phyloP scores from a whole-genome alignment of 768 basidiomycete species.

The Auriscalpium orientale region DNA sequence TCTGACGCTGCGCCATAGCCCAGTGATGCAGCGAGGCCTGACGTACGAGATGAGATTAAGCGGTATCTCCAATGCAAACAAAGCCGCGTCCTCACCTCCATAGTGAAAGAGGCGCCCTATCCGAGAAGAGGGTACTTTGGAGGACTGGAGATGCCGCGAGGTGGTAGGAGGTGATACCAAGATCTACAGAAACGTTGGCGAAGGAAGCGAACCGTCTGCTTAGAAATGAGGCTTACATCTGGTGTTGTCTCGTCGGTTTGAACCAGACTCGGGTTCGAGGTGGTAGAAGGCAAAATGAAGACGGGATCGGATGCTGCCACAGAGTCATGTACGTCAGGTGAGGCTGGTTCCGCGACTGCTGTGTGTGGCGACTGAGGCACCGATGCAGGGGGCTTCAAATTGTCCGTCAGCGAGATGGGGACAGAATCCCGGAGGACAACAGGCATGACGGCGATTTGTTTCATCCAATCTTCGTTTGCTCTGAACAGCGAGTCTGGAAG shows the following conservation, averaged over 20 bases:
- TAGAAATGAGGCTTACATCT: constrained; percentile 1
- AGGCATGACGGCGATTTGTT: not conserved
- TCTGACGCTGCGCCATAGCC: constrained; percentile 88
- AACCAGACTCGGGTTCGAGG: not conserved
- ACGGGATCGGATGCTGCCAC: no score
- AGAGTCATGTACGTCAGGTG: no score
- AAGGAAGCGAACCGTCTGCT: constrained; percentile 5
- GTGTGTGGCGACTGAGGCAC: no score
- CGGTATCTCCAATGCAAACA: not conserved
- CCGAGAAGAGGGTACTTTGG: constrained; percentile 85
- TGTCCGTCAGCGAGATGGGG: no score
- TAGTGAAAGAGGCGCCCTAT: constrained; percentile 91
- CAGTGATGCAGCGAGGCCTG: constrained; percentile 87
- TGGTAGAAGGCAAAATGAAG: no score
- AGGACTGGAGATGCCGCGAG: constrained; percentile 56
- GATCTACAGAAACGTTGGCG: no score
- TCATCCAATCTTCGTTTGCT: constrained; percentile 12
- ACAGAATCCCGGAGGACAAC: no score
- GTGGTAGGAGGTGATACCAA: not conserved
- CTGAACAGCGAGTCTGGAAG: constrained; percentile 4
- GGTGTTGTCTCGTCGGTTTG: not conserved
- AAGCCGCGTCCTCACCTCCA: constrained; percentile 53
- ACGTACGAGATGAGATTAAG: not conserved
- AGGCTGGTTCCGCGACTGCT: no score
- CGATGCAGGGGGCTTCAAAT: no score